Conservation (phyloP, 2,329 filamentous ascomycete species). For the Aspergillus ruber region DNA sequence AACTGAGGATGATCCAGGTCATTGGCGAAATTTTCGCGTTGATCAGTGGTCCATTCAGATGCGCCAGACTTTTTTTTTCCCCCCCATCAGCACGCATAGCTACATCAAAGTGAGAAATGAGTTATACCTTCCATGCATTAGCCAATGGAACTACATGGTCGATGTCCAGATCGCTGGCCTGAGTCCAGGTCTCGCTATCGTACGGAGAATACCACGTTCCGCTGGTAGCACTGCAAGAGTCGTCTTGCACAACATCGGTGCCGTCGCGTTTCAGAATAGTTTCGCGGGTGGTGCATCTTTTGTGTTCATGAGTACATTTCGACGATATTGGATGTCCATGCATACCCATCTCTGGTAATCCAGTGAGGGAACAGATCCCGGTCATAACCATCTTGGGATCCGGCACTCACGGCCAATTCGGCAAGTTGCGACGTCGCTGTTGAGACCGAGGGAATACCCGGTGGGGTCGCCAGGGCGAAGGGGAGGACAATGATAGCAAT, state of each 20-base stretch:
- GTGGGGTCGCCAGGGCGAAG: conserved; percentile 24
- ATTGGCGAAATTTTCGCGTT: conserved; percentile 66
- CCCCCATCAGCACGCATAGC: too few relatives aligned
- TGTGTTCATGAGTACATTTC: too few relatives aligned
- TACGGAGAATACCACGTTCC: conserved; percentile 58
- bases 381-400: conserved; percentile 53
- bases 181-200: conserved; percentile 58
- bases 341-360: conserved; percentile 48
- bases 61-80: conserved; percentile 53
- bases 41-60: conserved; percentile 61
- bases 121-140: conserved; percentile 66
- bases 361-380: conserved; percentile 67
- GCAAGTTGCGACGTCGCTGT: conserved; percentile 54
- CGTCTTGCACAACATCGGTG: conserved; percentile 52
- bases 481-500: conserved; percentile 1
- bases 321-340: conserved; percentile 58
- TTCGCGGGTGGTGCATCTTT: too few relatives aligned
- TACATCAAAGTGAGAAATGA: too few relatives aligned
- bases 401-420: conserved; percentile 52
- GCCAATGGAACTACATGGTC: conserved; percentile 69
- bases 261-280: too few relatives aligned
- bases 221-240: conserved; percentile 56
- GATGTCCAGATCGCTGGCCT: conserved; percentile 66
- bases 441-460: conserved; percentile 54
- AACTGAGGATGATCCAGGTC: conserved; percentile 61